A percentile compares a stretch with the other conserved stretches of the same genome.
These are phyloP conservation scores for Globisporangium iwayamae DNA, from an alignment of 352 stramenopile species.

Conservation along the genomic window DNA sequence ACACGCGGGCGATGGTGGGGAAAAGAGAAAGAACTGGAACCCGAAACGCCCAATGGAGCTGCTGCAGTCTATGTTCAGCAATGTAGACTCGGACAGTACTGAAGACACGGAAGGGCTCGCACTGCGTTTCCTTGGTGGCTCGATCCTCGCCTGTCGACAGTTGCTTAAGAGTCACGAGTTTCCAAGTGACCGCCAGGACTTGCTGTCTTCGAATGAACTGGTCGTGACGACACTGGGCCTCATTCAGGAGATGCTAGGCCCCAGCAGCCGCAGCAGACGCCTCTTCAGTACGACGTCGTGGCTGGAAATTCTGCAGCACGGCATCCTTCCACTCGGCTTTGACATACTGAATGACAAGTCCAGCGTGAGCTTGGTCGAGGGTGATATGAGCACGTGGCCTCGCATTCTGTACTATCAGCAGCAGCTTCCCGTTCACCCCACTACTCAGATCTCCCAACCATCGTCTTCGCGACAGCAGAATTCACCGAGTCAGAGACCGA, in stretches of 20 bases:
- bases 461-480: not conserved
- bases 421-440: conserved; percentile 31
- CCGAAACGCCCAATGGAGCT: conserved; percentile 39
- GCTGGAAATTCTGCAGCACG: conserved; percentile 57
- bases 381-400: not conserved
- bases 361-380: conserved; percentile 7
- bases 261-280: conserved; percentile 25
- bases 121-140: conserved; percentile 54
- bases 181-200: conserved; percentile 11
- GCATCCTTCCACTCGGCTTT: conserved; percentile 52
- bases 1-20: conserved; percentile 8
- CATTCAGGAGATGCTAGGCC: conserved; percentile 50
- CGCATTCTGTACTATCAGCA: conserved; percentile 51
- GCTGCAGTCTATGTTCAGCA: conserved; percentile 52
- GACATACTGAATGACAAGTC: conserved; percentile 37
- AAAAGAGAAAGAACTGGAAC: conserved; percentile 28
- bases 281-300: conserved; percentile 42
- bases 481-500: not conserved
- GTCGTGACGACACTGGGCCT: conserved; percentile 42
- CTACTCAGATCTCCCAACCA: not conserved
- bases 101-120: conserved; percentile 26
- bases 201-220: conserved; percentile 30
- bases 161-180: conserved; percentile 27
- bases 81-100: conserved; percentile 25
- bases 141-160: conserved; percentile 47